A percentile compares a stretch with the other conserved stretches of the same genome.
These are phyloP conservation scores for Sicyos edulis DNA, from an alignment of 306 rosid species.

Conservation along the genomic window DNA sequence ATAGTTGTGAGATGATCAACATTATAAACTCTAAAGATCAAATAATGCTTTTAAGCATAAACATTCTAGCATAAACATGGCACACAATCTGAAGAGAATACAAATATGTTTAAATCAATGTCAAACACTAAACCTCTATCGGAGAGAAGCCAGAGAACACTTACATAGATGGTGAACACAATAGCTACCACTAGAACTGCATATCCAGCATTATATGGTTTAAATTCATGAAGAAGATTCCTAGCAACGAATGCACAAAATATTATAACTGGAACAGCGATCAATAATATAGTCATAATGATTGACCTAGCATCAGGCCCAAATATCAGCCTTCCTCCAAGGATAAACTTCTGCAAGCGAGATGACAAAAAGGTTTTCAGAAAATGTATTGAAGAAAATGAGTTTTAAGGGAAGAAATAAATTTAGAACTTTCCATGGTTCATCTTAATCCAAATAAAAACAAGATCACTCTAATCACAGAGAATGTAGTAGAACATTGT, in stretches of 20 bases:
- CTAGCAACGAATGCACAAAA: constrained; percentile 79
- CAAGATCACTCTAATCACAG: background rate
- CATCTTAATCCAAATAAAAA: background rate
- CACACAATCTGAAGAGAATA: background rate
- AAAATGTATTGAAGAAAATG: background rate
- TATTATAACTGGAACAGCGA: constrained; percentile 58
- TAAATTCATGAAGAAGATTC: constrained; percentile 74
- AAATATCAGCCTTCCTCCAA: constrained; percentile 80
- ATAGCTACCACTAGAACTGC: constrained; percentile 63
- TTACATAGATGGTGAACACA: constrained; percentile 64
- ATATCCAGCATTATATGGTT: constrained; percentile 57
- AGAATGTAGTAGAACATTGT: background rate
- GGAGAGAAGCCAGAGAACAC: constrained; percentile 25
- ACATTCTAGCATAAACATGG: background rate
- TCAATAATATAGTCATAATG: constrained; percentile 61
- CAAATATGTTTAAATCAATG: background rate
- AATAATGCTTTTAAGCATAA: background rate
- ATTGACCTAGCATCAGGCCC: constrained; percentile 89
- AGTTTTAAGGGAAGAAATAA: background rate
- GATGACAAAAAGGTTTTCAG: background rate
- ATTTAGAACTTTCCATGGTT: background rate
- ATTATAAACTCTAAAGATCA: background rate
- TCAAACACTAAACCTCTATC: background rate
- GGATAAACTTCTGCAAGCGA: constrained; percentile 70
- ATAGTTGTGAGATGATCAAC: too few relatives aligned